Conservation (phyloP, 2,329 filamentous ascomycete genomes). For the Diaporthe sp. region DNA sequence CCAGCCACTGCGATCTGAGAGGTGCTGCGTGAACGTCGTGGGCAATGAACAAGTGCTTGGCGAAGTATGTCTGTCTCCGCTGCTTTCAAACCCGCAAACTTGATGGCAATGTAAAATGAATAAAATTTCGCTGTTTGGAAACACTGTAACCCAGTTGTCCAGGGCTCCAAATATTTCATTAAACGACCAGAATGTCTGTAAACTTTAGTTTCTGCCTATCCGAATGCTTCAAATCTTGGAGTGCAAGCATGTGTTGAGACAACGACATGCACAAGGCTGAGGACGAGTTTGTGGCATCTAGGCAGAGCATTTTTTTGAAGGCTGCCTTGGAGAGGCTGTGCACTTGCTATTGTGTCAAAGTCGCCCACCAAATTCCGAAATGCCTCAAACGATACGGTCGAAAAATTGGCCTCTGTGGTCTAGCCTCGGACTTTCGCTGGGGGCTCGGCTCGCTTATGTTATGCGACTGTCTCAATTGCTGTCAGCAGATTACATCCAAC, state of each 20-base stretch:
- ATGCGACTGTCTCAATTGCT: not conserved
- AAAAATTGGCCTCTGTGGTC: not conserved
- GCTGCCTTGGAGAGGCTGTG: not conserved
- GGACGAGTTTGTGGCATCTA: not conserved
- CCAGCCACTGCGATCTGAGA: not conserved
- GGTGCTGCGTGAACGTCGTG: not conserved
- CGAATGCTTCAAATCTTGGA: not conserved
- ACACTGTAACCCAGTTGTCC: not conserved
- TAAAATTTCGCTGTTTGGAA: not conserved
- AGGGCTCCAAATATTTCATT: not conserved
- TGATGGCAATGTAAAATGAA: not conserved
- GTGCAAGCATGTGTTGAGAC: not conserved
- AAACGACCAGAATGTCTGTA: not conserved
- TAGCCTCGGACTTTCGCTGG: constrained; percentile 1
- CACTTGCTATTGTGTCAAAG: not conserved
- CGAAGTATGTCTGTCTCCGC: not conserved
- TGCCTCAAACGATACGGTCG: not conserved
- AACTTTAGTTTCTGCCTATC: not conserved
- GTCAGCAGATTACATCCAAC: not conserved
- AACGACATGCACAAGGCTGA: not conserved
- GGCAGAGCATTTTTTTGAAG: not conserved
- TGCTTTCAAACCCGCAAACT: not conserved
- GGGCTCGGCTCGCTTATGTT: not conserved
- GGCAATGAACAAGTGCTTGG: not conserved
- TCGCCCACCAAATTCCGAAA: not conserved